Conservation (phyloP, 2,329 filamentous ascomycete species). For the Trichoderma pleuroti region DNA sequence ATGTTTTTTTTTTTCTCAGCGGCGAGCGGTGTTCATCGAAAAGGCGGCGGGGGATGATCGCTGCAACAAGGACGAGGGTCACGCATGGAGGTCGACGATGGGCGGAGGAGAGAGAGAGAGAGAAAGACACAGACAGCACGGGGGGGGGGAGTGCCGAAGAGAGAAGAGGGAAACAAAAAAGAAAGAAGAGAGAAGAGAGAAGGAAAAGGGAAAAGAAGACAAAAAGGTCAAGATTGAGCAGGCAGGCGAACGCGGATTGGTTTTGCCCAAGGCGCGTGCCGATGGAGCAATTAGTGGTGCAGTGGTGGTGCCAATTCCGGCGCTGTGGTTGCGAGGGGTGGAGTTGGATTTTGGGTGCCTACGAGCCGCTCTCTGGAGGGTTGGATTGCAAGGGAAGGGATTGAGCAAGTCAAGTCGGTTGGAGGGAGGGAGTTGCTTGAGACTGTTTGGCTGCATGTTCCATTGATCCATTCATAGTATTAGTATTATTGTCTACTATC, state of each 20-base stretch:
- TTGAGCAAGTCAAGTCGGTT: too few species aligned
- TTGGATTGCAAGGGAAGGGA: neutral
- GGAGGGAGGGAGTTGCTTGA: neutral
- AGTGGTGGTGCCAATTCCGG: constrained; percentile 12
- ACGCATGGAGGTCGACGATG: constrained; percentile 12
- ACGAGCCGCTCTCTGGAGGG: too few species aligned
- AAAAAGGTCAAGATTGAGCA: neutral
- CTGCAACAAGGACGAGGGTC: neutral
- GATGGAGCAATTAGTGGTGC: neutral
- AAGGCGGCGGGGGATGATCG: constrained; percentile 13
- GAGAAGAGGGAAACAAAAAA: too few species aligned
- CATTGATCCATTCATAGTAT: neutral
- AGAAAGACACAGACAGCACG: too few species aligned
- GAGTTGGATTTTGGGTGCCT: neutral
- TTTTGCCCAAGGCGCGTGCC: constrained; percentile 13
- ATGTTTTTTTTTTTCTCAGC: constrained; percentile 5
- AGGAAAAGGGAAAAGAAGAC: neutral
- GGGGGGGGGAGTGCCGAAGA: neutral
- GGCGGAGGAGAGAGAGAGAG: neutral
- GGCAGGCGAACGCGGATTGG: constrained; percentile 5
- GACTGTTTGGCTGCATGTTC: neutral
- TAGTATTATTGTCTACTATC: neutral
- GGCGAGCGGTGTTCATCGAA: constrained; percentile 15
- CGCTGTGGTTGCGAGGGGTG: neutral
- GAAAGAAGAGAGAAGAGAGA: neutral